Evolutionary conservation across 495 filamentous ascomycete species (phyloP).

Genomic region (Xylaria sp.): DNA sequence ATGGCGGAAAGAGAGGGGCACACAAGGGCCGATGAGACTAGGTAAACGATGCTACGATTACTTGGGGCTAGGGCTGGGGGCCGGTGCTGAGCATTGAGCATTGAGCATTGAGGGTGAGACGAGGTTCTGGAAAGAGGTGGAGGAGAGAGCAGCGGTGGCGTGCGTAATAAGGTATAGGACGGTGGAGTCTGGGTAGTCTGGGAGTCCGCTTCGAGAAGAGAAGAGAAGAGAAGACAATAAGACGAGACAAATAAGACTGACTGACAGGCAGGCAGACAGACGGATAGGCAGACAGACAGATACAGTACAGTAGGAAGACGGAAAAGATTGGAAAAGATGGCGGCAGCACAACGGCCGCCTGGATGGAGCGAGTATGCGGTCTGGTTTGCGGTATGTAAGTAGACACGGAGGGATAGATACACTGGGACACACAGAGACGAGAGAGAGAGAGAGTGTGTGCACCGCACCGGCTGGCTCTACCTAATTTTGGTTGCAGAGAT

Average conservation of each 20-base stretch:
- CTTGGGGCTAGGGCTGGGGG: conserved; percentile 20
- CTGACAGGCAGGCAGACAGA: no score
- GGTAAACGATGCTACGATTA: no score
- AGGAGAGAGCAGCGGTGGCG: conserved; percentile 10
- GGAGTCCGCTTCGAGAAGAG: neutral
- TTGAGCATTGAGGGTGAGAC: conserved; percentile 16
- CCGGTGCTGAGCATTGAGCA: conserved; percentile 10
- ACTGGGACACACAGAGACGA: neutral
- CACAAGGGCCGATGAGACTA: conserved; percentile 2
- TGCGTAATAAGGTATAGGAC: conserved; percentile 3
- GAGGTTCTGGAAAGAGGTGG: conserved; percentile 9
- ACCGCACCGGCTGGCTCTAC: neutral
- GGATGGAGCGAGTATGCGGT: neutral
- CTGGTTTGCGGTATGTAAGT: no score
- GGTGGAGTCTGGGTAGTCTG: conserved; percentile 13
- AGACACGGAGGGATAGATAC: neutral
- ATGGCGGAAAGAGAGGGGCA: conserved; percentile 19
- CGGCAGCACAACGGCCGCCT: neutral
- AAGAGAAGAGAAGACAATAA: neutral
- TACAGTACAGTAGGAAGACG: no score
- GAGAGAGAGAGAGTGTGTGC: neutral
- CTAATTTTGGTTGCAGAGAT: conserved; percentile 8
- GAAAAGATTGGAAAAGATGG: no score
- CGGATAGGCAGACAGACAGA: no score
- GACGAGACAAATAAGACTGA: no score